Evolutionary conservation across 768 basidiomycete genomes (phyloP).

Genomic region (Mycena leptocephala): DNA sequence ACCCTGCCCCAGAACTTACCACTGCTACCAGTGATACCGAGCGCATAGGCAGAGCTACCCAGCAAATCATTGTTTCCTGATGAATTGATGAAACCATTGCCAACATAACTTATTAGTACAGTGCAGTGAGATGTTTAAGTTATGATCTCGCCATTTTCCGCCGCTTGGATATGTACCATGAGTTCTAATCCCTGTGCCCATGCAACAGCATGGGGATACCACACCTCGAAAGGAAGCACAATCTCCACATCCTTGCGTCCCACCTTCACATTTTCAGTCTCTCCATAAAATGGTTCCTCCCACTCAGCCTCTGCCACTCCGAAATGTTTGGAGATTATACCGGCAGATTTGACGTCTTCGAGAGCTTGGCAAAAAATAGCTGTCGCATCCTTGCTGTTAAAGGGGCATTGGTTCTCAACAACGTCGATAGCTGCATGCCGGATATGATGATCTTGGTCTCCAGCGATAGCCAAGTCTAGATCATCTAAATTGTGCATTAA

Average conservation of each 20-base stretch:
- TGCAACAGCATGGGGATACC: constrained; percentile 7
- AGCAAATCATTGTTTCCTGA: too few species aligned
- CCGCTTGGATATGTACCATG: constrained; percentile 3
- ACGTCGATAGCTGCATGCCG: neutral
- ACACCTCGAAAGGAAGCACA: neutral
- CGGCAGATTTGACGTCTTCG: neutral
- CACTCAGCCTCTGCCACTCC: constrained; percentile 9
- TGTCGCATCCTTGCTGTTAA: neutral
- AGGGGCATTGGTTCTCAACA: neutral
- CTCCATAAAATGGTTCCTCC: neutral
- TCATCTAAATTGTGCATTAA: too few species aligned
- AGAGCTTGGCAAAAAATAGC: neutral
- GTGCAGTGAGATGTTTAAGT: too few species aligned
- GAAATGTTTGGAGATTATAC: neutral
- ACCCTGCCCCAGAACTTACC: too few species aligned
- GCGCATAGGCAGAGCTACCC: too few species aligned
- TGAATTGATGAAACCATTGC: too few species aligned
- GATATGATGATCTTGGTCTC: neutral
- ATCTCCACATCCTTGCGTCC: constrained; percentile 5
- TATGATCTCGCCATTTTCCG: too few species aligned
- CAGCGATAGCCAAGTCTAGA: too few species aligned
- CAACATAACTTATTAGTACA: too few species aligned
- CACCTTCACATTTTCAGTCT: constrained; percentile 1
- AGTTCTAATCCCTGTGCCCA: constrained; percentile 15
- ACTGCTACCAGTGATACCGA: too few species aligned